Percentiles rank a stretch among this genome's conserved stretches.
Evolutionary conservation across 495 filamentous ascomycete genomes (phyloP).

Genomic region (Clavariopsis aquatica): DNA sequence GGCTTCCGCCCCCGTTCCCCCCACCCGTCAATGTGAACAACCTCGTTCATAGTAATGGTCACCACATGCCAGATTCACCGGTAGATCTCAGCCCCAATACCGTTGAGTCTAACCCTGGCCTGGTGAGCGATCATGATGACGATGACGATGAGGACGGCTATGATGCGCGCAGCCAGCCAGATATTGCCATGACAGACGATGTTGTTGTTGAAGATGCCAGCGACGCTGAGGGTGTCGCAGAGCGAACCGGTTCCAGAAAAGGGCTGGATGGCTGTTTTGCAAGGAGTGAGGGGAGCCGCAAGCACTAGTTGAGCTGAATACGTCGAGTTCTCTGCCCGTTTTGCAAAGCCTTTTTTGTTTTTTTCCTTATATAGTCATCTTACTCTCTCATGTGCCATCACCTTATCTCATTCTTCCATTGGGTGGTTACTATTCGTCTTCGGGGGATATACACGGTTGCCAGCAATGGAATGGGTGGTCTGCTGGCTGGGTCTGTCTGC

Average conservation of each 20-base stretch:
- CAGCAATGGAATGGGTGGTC: conserved; percentile 29
- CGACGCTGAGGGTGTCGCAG: conserved; percentile 34
- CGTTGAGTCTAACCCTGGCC: conserved; percentile 76
- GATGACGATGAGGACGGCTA: conserved; percentile 46
- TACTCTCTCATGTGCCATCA: conserved; percentile 20
- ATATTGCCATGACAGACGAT: conserved; percentile 35
- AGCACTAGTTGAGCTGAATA: conserved; percentile 17
- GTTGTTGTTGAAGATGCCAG: conserved; percentile 39
- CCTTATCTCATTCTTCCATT: conserved; percentile 2
- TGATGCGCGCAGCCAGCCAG: conserved; percentile 34
- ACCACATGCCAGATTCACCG: conserved; percentile 41
- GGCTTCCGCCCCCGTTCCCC: conserved; percentile 17
- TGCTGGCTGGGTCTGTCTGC: neutral
- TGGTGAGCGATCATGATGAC: conserved; percentile 79
- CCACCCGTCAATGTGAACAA: conserved; percentile 26
- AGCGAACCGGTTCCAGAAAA: conserved; percentile 30
- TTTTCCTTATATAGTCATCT: conserved; percentile 13
- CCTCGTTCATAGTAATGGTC: conserved; percentile 35
- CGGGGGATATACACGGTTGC: conserved; percentile 25
- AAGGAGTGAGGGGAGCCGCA: conserved; percentile 31
- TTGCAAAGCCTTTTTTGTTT: conserved; percentile 32
- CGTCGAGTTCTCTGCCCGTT: conserved; percentile 22
- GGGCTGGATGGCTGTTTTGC: conserved; percentile 36
- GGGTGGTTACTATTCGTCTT: conserved; percentile 9
- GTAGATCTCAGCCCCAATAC: conserved; percentile 77